Evolutionary conservation across 2,329 filamentous ascomycete species (phyloP).

Genomic region (Nannizziopsis arthrosporioides): DNA sequence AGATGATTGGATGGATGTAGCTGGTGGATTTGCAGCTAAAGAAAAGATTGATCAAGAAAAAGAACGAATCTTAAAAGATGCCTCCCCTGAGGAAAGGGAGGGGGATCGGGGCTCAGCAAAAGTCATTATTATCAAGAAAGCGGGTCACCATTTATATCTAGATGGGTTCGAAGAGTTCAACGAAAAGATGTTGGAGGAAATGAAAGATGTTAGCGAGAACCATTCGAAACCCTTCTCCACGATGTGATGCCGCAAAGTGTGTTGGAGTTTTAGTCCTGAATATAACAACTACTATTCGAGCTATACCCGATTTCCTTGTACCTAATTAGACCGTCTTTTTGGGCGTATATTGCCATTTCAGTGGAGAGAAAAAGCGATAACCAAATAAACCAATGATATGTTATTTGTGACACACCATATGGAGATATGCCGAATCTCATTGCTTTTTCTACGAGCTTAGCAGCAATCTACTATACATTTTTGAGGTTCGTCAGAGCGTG

Average conservation of each 20-base stretch:
- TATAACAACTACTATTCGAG: too few relatives aligned
- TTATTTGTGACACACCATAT: too few relatives aligned
- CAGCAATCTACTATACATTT: too few relatives aligned
- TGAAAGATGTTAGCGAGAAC: constrained; percentile 48
- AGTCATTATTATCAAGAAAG: constrained; percentile 63
- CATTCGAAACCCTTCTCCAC: not conserved
- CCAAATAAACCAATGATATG: too few relatives aligned
- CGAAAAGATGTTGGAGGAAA: constrained; percentile 51
- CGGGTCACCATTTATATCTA: constrained; percentile 61
- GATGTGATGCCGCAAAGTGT: constrained; percentile 16
- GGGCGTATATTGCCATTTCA: too few relatives aligned
- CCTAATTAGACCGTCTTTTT: too few relatives aligned
- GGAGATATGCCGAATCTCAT: too few relatives aligned
- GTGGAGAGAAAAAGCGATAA: too few relatives aligned
- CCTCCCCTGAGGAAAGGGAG: constrained; percentile 44
- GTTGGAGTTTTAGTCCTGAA: not conserved
- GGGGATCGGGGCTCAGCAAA: constrained; percentile 69
- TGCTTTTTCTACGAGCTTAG: too few relatives aligned
- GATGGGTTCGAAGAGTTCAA: constrained; percentile 63
- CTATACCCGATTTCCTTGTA: too few relatives aligned
- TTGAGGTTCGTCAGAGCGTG: too few relatives aligned
- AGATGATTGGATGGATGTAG: constrained; percentile 97
- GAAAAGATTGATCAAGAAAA: constrained; percentile 64
- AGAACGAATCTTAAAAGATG: constrained; percentile 47
- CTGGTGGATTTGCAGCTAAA: constrained; percentile 67